Evolutionary conservation across 2,329 filamentous ascomycete genomes (phyloP).

Genomic region (Ophiocordyceps sinensis): DNA sequence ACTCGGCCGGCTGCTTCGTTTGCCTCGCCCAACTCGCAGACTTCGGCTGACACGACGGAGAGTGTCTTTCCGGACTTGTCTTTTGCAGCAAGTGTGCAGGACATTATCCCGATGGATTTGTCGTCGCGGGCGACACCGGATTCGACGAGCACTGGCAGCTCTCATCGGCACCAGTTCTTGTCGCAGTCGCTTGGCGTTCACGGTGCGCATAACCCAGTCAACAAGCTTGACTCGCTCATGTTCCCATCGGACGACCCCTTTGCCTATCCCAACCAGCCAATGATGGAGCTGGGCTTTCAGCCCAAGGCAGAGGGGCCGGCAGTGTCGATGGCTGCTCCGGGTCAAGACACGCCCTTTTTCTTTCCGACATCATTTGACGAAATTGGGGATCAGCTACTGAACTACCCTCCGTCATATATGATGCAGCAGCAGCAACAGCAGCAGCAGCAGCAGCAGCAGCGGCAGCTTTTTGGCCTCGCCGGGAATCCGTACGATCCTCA

Average conservation of each 20-base stretch:
- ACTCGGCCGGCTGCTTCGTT: conserved; percentile 9
- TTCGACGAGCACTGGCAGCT: conserved; percentile 26
- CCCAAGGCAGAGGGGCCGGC: conserved; percentile 17
- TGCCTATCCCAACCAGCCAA: conserved; percentile 63
- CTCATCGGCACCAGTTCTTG: conserved; percentile 19
- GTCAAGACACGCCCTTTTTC: conserved; percentile 30
- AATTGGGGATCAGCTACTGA: conserved; percentile 60
- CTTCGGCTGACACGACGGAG: conserved; percentile 20
- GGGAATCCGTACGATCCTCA: conserved; percentile 29
- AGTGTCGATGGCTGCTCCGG: conserved; percentile 17
- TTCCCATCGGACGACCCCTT: conserved; percentile 68
- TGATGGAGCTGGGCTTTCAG: conserved; percentile 41
- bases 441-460: conserved; percentile 24
- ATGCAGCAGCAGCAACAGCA: conserved; percentile 35
- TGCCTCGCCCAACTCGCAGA: conserved; percentile 9
- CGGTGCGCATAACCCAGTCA: conserved; percentile 31
- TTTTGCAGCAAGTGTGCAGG: conserved; percentile 26
- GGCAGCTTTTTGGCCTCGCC: conserved; percentile 26
- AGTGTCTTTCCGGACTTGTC: conserved; percentile 19
- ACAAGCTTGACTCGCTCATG: conserved; percentile 66
- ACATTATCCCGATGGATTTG: conserved; percentile 31
- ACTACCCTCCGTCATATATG: conserved; percentile 56
- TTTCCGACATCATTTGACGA: conserved; percentile 43
- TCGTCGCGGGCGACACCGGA: conserved; percentile 27
- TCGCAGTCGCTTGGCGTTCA: conserved; percentile 17